Base-by-base conservation (phyloP, 1,284 basidiomycete genomes). In the Naganishia albida region DNA sequence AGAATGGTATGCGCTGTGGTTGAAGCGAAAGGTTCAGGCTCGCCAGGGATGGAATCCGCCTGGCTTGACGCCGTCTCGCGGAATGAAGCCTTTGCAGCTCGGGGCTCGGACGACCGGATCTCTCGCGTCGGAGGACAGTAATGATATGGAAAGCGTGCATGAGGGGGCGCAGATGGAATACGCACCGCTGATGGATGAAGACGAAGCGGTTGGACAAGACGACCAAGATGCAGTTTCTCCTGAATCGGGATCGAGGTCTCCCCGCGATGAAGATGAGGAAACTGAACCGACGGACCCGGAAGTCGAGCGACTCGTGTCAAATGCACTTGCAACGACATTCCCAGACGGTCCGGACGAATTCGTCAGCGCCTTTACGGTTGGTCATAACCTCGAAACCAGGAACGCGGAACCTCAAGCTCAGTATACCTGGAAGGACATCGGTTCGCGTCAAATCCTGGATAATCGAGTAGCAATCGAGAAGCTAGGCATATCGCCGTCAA, bases 1-100 rank as follows among this genome's bases (percentile, higher is more conserved):
- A 3, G 68, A 63, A 16, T 79, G 78, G 78, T 72, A 72, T 50
- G 69, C 71, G 20, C 69, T 69, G 6, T 79, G 73, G 72, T 50
- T 53, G 26, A 51, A 60, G 42, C 51, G 66, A 20, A 52, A 56
- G 38, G 34, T 43, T 12, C 53, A 67, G 42, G 40, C 46, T 43
- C 54, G 40, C 18, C 23, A 34, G n/a, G 20, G 16, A 25, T 44
- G 55, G 7, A 67, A n/a, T 42, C 44, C 52, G 48, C 55, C 8
- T 70, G 72, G 2, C 67, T 66, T 6, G 23, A 26, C 54, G 69
- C 40, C 62, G 4, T 65, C 67, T 2, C 28, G 62, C 56, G 25
- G 56, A 56, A 46, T 26, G 71, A 54, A 12, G 69, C 59, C 15
- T 54, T 54, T 46, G 51, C 57, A 25, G 20, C 60, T 62, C n/a